Evolutionary conservation across 2,329 filamentous ascomycete genomes (phyloP), one percentile per base, ranked within the genome.

Genomic region (Neodidymelliopsis sp.): DNA sequence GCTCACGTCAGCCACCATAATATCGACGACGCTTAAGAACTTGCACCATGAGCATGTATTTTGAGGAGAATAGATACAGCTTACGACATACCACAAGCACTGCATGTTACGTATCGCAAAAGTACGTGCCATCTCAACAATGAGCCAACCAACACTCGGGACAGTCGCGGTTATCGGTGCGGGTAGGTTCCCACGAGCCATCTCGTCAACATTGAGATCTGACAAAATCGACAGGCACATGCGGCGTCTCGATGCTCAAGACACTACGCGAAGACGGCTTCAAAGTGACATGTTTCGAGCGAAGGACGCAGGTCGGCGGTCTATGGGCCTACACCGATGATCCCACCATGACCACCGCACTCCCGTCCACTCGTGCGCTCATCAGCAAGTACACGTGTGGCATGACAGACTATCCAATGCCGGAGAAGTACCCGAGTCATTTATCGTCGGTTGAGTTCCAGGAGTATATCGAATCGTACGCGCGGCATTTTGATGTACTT

Each of bases 201-300:
- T 13, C 5, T 12, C 10, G 10, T 4, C 25, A 4, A 10, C 18
- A 18, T 4, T 8, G n/a, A 11, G 5, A 19, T 16, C 16, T 20
- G n/a, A n/a, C n/a, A n/a, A n/a, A n/a, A n/a, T 28, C 13, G 19
- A 16, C 34, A 53, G 52, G 49, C 12, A 46, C 43, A 18, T 52
- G 49, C 29, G 55, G 55, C n/a, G 16, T 58, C 6, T 58, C 55
- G 2, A 53, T 50, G 42, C 31, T 59, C 23, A 78, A 79, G 58
- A 74, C 70, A 3, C 60, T 79, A 8, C 66, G 67, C 9, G 75
- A 77, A 45, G 75, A 76, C 62, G 76, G 75, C 2, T 78, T 78
- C 52, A 59, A 69, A n/a, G 75, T 71, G 3, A 74, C 71, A 1
- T 59, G 66, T 1, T 77, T 69, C 40, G 75, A 79, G 59, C 64